Conservation (phyloP, 2,329 filamentous ascomycete species). For the Verticillium longisporum region DNA sequence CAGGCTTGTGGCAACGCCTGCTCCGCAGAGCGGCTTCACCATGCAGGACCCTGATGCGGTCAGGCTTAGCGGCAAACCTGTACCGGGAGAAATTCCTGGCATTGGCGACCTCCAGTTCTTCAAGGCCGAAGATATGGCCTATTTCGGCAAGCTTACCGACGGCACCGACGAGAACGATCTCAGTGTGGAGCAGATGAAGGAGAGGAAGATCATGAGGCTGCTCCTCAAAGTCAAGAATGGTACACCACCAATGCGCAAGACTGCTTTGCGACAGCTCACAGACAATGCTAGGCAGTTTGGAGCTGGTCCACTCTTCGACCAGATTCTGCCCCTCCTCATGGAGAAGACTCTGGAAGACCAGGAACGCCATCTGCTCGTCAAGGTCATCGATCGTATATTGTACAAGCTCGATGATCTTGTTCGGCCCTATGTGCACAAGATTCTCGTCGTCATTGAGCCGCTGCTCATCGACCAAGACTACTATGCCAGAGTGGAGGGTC, state of each 20-base stretch:
- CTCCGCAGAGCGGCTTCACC: constrained; percentile 82
- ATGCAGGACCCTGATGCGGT: constrained; percentile 92
- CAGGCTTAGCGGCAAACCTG: constrained; percentile 76
- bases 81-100: constrained; percentile 91
- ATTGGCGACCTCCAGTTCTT: constrained; percentile 96
- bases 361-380: constrained; percentile 94
- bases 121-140: constrained; percentile 97
- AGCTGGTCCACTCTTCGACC: constrained; percentile 89
- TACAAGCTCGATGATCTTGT: constrained; percentile 98
- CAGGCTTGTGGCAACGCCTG: constrained; percentile 66
- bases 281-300: constrained; percentile 97
- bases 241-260: constrained; percentile 97
- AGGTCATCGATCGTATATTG: constrained; percentile 96
- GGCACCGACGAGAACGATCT: constrained; percentile 86
- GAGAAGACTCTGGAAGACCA: constrained; percentile 97
- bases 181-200: constrained; percentile 92
- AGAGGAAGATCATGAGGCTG: constrained; percentile 96
- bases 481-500: constrained; percentile 94
- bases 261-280: constrained; percentile 89
- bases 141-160: constrained; percentile 96
- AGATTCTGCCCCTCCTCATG: constrained; percentile 95
- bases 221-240: constrained; percentile 98
- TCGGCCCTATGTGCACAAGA: constrained; percentile 95
- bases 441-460: constrained; percentile 97
- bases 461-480: constrained; percentile 98